These are phyloP conservation scores for Xylaria sp. DNA, from an alignment of 2,329 filamentous ascomycete species.

Conservation along the genomic window DNA sequence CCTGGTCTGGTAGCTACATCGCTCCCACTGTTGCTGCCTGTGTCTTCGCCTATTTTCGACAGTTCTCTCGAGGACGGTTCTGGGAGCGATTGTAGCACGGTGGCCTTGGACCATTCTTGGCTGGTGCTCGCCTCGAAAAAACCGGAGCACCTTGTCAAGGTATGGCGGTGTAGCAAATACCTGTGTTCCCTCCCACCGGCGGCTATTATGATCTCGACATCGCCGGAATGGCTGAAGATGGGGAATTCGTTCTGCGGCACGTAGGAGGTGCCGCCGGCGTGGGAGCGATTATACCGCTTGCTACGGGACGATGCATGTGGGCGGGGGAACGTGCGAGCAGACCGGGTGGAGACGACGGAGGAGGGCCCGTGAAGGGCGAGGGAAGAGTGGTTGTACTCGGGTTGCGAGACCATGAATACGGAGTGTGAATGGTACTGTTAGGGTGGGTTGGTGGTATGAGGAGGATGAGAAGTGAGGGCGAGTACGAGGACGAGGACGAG, in stretches of 20 bases:
- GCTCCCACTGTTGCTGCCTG: conserved; percentile 51
- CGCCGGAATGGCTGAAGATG: conserved; percentile 87
- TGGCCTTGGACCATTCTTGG: conserved; percentile 75
- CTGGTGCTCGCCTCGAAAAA: conserved; percentile 92
- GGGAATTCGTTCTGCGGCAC: conserved; percentile 90
- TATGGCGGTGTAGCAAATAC: conserved; percentile 88
- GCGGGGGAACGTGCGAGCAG: conserved; percentile 70
- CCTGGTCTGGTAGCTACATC: conserved; percentile 52
- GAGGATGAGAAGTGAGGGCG: neutral
- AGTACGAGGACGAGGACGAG: conserved; percentile 1
- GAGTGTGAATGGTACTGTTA: conserved; percentile 13
- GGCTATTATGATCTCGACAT: conserved; percentile 84
- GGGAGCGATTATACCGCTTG: conserved; percentile 83
- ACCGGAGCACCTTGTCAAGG: conserved; percentile 87
- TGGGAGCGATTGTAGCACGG: conserved; percentile 47
- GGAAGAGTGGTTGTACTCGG: conserved; percentile 61
- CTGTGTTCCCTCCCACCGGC: conserved; percentile 77
- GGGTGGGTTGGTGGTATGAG: neutral
- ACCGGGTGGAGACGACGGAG: conserved; percentile 73
- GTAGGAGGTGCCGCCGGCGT: conserved; percentile 76
- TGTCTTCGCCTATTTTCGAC: conserved; percentile 63
- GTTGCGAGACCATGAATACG: conserved; percentile 70
- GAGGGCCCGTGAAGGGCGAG: conserved; percentile 68
- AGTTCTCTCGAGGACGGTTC: conserved; percentile 57
- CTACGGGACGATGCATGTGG: conserved; percentile 58